Conservation (phyloP, 163 green algal species). For the Scenedesmus sp. region DNA sequence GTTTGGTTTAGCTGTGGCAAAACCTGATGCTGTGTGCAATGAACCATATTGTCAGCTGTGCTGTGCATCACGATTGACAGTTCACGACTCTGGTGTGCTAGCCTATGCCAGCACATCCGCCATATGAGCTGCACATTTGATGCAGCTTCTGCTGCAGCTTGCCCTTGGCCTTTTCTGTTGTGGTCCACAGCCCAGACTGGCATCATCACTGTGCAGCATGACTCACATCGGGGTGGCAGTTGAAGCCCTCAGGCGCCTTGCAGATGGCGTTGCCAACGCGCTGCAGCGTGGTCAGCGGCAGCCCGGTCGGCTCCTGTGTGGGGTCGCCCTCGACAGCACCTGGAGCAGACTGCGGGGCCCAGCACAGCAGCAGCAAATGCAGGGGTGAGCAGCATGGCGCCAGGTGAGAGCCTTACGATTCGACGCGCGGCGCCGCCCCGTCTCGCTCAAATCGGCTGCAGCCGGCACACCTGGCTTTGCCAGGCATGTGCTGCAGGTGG, state of each 20-base stretch:
- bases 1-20: too few relatives aligned
- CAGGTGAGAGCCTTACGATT: too few relatives aligned
- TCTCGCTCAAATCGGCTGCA: too few relatives aligned
- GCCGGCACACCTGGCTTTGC: too few relatives aligned
- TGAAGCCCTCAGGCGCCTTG: constrained; percentile 63
- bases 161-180: too few relatives aligned
- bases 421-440: too few relatives aligned
- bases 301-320: constrained; percentile 73
- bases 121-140: too few relatives aligned
- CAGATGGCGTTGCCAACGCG: constrained; percentile 66
- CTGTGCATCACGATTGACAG: not conserved
- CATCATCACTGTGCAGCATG: not conserved
- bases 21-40: too few relatives aligned
- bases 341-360: constrained; percentile 35
- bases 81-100: too few relatives aligned
- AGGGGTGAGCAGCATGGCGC: not conserved
- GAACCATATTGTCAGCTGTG: not conserved
- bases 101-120: too few relatives aligned
- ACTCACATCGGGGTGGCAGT: constrained; percentile 61
- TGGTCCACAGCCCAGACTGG: not conserved
- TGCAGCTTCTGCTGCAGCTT: not conserved
- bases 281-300: constrained; percentile 75
- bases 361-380: not conserved
- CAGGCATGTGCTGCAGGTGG: too few relatives aligned
- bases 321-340: constrained; percentile 22